Base-by-base conservation (phyloP, 2,329 filamentous ascomycete species). In the Pseudonectria buxi region DNA sequence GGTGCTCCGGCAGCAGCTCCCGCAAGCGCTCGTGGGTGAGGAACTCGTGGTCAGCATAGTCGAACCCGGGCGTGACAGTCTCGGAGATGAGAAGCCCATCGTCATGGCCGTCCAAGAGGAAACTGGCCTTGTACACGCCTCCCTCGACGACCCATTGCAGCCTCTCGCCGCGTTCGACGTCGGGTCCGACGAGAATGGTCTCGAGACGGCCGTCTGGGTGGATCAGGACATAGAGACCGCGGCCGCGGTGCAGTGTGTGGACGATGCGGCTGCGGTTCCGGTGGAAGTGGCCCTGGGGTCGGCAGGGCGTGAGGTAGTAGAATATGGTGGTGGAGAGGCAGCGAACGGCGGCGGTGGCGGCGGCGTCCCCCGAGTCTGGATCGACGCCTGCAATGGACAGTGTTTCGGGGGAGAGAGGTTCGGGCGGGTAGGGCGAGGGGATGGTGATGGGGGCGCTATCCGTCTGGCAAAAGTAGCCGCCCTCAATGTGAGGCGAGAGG, bases 111-210 rank as follows among this genome's bases (percentile, higher is more conserved):
- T 56, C 47, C 24, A 81, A 55, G 37, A 84, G 50, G 55, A 71
- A 82, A 48, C 69, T 79, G 10, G 72, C 73, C 59, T 84, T 85
- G 53, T 72, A 85, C 54, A 77, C 76, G 4, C 75, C 78, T 0
- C 80, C 79, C 35, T 81, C 76, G 7, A 86, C 79, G 40, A 82
- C 65, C 80, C 80, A 85, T 54, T 83, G 77, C 50, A 81, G 44
- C 53, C 54, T 71, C 63, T 85, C 81, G 1, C 78, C 80, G 1
- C 51, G 57, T 4, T 61, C 63, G 5, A 83, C 59, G 51, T 80
- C 61, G 10, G 63, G 65, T 0, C 79, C 81, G 1, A 84, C 81
- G 4, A 78, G 56, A 46, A 81, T 84, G 6, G 65, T 72, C 59
- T 84, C 79, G n/a, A 83, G 57, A 12, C 67, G 58, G 29, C 71